Conservation (phyloP, 805 yeast genomes). For the Yarrowia sp. region DNA sequence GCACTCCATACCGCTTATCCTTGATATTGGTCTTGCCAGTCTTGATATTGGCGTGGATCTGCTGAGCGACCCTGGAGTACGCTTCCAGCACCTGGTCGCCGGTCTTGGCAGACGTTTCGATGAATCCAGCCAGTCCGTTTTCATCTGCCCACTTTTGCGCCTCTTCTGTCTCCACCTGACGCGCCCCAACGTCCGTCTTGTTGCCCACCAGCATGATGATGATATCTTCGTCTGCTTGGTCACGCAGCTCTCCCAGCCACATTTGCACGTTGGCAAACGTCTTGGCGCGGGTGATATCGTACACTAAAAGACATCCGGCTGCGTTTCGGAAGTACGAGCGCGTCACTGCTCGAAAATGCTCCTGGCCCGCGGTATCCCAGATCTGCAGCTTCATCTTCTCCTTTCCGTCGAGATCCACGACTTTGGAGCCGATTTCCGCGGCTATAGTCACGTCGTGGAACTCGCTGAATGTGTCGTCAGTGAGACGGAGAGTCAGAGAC, state of each 20-base stretch:
- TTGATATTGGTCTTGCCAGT: conserved; percentile 36
- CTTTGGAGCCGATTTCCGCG: conserved; percentile 40
- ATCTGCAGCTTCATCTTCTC: conserved; percentile 38
- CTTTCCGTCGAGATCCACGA: conserved; percentile 30
- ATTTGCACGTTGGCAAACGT: conserved; percentile 42
- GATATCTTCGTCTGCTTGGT: conserved; percentile 61
- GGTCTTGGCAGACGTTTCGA: conserved; percentile 60
- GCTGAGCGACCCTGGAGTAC: conserved; percentile 39
- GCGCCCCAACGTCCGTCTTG: conserved; percentile 56
- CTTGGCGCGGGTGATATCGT: conserved; percentile 39
- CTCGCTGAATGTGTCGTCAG: conserved; percentile 39
- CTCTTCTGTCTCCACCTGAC: conserved; percentile 37
- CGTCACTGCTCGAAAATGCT: conserved; percentile 40
- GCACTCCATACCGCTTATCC: conserved; percentile 34
- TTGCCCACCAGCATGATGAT: conserved; percentile 79
- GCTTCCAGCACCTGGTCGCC: conserved; percentile 53
- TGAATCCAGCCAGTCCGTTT: conserved; percentile 42
- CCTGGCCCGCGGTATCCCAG: conserved; percentile 42
- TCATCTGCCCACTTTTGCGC: conserved; percentile 49
- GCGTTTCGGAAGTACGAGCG: conserved; percentile 40
- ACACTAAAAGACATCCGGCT: conserved; percentile 40
- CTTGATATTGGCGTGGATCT: conserved; percentile 36
- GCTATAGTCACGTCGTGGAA: conserved; percentile 40
- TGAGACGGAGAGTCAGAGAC: conserved; percentile 38
- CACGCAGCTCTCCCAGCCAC: conserved; percentile 73